Evolutionary conservation across 2,329 filamentous ascomycete species (phyloP), one percentile per base, ranked within the genome.

Genomic region (Fusarium nygamai): DNA sequence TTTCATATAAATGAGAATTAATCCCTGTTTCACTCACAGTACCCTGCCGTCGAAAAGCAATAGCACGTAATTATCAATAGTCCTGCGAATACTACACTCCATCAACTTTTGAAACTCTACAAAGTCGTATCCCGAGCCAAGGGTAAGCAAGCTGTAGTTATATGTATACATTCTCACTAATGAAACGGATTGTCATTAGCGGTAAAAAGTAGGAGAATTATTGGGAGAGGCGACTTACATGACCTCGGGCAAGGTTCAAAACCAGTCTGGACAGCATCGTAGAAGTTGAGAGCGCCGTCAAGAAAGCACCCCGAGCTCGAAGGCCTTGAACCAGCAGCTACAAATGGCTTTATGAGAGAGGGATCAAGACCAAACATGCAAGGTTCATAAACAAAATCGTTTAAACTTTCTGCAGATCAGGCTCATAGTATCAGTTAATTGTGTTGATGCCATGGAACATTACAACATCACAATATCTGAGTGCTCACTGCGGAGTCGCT

Each of bases 401-500:
- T 7, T 7, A 10, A 47, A 11, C 4, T 50, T n/a, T 31, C 22
- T 50, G 29, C 13, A 29, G 29, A 33, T 31, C 29, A 50, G 33
- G 16, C 39, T 50, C 47, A 75, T 80, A 2, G 87, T 88, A 76
- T 90, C 88, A 73, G 89, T 88, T 8, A 90, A 81, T 14, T 0
- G 86, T 89, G 71, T 90, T 89, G 6, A 88, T 90, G n/a, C 88
- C 88, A 72, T 83, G 80, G 12, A 72, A 46, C 73, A 72, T 76
- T n/a, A 74, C 61, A 14, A 76, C 81, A 24, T 76, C 80, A 27
- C 44, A 63, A 80, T 78, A 44, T 83, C 80, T 5, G 79, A 81
- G 24, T 61, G 74, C 31, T 75, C 50, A n/a, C 74, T 66, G 64
- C 81, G 82, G 9, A 83, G 78, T 12, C 60, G 64, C 62, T 81